Conservation (phyloP, 768 basidiomycete genomes). For the Pulveroboletus sp. region DNA sequence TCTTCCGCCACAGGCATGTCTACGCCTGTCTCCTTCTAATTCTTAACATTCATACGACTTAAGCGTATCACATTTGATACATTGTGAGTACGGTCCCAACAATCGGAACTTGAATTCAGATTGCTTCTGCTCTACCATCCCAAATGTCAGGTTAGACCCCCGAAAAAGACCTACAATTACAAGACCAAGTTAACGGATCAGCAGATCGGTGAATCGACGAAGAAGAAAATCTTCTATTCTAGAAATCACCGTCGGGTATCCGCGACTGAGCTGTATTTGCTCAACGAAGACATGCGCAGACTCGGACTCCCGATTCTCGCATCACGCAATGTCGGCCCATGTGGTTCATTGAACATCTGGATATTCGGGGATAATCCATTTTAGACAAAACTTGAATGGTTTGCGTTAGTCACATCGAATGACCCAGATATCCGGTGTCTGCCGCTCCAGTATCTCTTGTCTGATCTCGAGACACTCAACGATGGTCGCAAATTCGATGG, state of each 20-base stretch:
- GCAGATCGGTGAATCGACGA: not conserved
- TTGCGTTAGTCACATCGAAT: slow-evolving; percentile 7
- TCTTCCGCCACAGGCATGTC: not conserved
- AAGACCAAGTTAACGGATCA: slow-evolving; percentile 15
- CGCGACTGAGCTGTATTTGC: slow-evolving; percentile 72
- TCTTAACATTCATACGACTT: not conserved
- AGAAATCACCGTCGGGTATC: not conserved
- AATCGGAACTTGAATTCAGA: slow-evolving; percentile 34
- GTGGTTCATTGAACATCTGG: slow-evolving; percentile 4
- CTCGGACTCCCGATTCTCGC: slow-evolving; percentile 77
- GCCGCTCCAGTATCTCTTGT: slow-evolving; percentile 13
- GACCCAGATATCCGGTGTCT: not conserved
- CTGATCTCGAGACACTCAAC: slow-evolving; percentile 8
- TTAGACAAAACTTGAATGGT: slow-evolving; percentile 6
- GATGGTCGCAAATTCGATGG: slow-evolving; percentile 8
- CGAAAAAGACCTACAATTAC: slow-evolving; percentile 26
- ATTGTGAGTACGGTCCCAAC: slow-evolving; percentile 17
- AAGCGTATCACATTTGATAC: slow-evolving; percentile 1
- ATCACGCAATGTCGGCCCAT: not conserved
- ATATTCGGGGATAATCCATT: not conserved
- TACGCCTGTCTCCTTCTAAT: not conserved
- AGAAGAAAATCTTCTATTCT: slow-evolving; percentile 8
- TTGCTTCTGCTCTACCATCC: slow-evolving; percentile 23
- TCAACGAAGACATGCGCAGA: slow-evolving; percentile 59
- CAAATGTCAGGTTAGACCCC: slow-evolving; percentile 11